Evolutionary conservation across 2,329 filamentous ascomycete genomes (phyloP).

Genomic region (Fusarium agapanthi): DNA sequence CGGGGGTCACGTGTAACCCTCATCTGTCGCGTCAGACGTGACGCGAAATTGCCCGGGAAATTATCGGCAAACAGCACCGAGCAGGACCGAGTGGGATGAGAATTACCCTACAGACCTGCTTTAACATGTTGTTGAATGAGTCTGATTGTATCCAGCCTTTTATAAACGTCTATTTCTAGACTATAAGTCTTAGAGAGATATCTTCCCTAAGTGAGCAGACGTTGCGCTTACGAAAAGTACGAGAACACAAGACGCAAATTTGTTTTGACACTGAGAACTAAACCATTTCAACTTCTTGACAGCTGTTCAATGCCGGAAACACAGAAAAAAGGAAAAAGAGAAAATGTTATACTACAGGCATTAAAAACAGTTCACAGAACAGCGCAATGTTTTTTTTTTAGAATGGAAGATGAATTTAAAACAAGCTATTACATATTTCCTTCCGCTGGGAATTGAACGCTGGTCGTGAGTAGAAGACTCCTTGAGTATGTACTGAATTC

Average conservation of each 20-base stretch:
- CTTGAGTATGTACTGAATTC: not conserved
- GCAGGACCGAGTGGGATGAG: not conserved
- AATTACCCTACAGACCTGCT: not conserved
- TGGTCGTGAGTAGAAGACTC: not conserved
- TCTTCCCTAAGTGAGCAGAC: rapidly evolving
- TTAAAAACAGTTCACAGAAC: rapidly evolving
- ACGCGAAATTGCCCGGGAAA: not conserved
- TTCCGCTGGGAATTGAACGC: not conserved
- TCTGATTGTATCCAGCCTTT: not conserved
- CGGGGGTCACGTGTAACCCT: not conserved
- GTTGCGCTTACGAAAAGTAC: rapidly evolving
- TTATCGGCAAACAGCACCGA: not conserved
- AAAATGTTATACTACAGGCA: rapidly evolving
- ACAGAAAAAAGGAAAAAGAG: rapidly evolving
- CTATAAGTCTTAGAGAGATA: rapidly evolving
- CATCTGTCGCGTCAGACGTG: not conserved
- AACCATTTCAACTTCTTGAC: rapidly evolving
- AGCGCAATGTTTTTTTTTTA: rapidly evolving
- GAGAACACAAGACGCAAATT: rapidly evolving
- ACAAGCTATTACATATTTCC: not conserved
- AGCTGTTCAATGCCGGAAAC: rapidly evolving
- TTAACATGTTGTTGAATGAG: rapidly evolving
- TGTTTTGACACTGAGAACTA: rapidly evolving
- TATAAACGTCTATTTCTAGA: not conserved
- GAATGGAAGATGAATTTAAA: rapidly evolving